phyloP scores from a whole-genome alignment of 2,329 filamentous ascomycete genomes.

The Xylariaceae sp. region DNA sequence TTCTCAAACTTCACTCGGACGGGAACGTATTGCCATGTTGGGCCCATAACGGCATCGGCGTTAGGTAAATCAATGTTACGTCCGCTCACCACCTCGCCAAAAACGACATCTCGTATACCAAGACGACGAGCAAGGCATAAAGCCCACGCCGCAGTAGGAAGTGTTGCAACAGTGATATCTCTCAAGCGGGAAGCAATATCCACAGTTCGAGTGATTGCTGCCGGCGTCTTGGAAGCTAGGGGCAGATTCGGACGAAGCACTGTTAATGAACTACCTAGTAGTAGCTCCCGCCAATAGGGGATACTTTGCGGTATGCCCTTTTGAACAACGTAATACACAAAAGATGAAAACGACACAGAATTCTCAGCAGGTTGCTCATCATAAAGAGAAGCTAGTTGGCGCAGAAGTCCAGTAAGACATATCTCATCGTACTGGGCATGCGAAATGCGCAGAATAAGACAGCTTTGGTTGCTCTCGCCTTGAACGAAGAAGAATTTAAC shows the following conservation, averaged over 20 bases:
- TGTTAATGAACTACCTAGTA: slow-evolving; percentile 60
- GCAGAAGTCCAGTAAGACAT: slow-evolving; percentile 66
- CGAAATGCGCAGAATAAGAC: slow-evolving; percentile 66
- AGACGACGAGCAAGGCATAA: slow-evolving; percentile 64
- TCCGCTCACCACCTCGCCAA: slow-evolving; percentile 70
- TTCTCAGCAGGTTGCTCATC: slow-evolving; percentile 39
- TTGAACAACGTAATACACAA: slow-evolving; percentile 50
- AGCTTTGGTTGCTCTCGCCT: slow-evolving; percentile 44
- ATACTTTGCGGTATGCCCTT: slow-evolving; percentile 55
- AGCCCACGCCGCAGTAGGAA: slow-evolving; percentile 72
- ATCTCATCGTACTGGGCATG: slow-evolving; percentile 75
- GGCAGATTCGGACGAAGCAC: slow-evolving; percentile 48
- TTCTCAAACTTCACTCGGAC: slow-evolving; percentile 62
- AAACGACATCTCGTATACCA: slow-evolving; percentile 61
- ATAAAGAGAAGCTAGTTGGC: slow-evolving; percentile 63
- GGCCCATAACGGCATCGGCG: slow-evolving; percentile 64
- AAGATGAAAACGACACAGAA: slow-evolving; percentile 52
- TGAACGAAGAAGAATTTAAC: slow-evolving; percentile 63
- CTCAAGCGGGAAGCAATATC: slow-evolving; percentile 54
- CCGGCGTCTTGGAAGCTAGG: slow-evolving; percentile 46
- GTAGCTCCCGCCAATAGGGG: slow-evolving; percentile 65
- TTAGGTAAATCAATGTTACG: slow-evolving; percentile 63
- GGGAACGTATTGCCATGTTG: slow-evolving; percentile 71
- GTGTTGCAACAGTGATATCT: slow-evolving; percentile 66
- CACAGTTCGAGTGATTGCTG: slow-evolving; percentile 49